Percentiles rank a stretch among this genome's conserved stretches.
Evolutionary conservation across 495 filamentous ascomycete species (phyloP).

Genomic region (Neurospora sp.): DNA sequence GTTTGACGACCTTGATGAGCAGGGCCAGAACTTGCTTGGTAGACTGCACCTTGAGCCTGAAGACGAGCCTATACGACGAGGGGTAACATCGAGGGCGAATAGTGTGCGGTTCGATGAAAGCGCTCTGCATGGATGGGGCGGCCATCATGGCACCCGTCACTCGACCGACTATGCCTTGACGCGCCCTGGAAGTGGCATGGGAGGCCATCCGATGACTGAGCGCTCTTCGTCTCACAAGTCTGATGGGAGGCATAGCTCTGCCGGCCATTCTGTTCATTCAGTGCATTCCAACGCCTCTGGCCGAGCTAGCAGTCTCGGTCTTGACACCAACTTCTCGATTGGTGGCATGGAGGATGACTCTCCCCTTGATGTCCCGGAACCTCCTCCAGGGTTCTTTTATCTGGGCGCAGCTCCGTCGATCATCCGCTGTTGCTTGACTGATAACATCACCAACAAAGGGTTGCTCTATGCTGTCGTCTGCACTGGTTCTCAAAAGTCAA

Average conservation of each 20-base stretch:
- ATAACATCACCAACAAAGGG: slow-evolving; percentile 73
- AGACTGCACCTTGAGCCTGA: slow-evolving; percentile 67
- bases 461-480: slow-evolving; percentile 88
- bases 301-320: slow-evolving; percentile 70
- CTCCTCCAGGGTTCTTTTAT: slow-evolving; percentile 72
- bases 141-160: slow-evolving; percentile 58
- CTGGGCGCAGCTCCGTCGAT: slow-evolving; percentile 84
- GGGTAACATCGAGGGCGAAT: slow-evolving; percentile 79
- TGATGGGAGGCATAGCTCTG: slow-evolving; percentile 89
- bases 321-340: slow-evolving; percentile 62
- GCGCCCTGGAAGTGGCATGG: slow-evolving; percentile 59
- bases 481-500: slow-evolving; percentile 81
- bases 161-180: slow-evolving; percentile 70
- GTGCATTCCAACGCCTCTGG: slow-evolving; percentile 56
- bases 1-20: slow-evolving; percentile 69
- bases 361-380: slow-evolving; percentile 53
- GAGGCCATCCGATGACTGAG: slow-evolving; percentile 61
- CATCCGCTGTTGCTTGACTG: slow-evolving; percentile 89
- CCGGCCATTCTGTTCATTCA: slow-evolving; percentile 68
- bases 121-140: slow-evolving; percentile 82
- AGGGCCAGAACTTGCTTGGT: slow-evolving; percentile 57
- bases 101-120: slow-evolving; percentile 99
- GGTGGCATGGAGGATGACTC: slow-evolving; percentile 53
- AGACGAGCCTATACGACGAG: slow-evolving; percentile 77
- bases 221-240: slow-evolving; percentile 89